A percentile compares a stretch with the other conserved stretches of the same genome.
phyloP scores from a whole-genome alignment of 345 rosid species.

The Salix purpurea region DNA sequence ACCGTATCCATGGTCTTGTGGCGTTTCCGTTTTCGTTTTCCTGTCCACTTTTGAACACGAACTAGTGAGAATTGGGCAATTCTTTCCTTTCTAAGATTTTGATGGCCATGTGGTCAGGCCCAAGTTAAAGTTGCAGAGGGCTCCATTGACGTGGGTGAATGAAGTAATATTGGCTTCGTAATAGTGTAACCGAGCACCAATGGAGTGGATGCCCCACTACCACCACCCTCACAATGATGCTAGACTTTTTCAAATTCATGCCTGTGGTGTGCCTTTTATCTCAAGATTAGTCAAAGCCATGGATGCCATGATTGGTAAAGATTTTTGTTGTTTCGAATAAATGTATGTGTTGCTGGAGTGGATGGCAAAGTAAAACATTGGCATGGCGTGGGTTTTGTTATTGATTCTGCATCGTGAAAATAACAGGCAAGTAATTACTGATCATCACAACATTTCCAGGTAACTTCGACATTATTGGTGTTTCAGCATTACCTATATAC shows the following conservation, averaged over 20 bases:
- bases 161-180: neutral
- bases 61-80: neutral
- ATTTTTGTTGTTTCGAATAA: neutral
- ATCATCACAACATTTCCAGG: neutral
- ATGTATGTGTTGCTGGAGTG: neutral
- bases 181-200: neutral
- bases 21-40: neutral
- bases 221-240: neutral
- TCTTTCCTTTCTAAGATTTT: neutral
- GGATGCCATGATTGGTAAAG: neutral
- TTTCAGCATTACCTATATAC: no score
- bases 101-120: neutral
- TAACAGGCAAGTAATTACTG: neutral
- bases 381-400: neutral
- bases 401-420: neutral
- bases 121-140: neutral
- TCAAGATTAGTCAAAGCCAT: constrained; percentile 9
- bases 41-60: neutral
- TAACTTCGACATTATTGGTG: no score
- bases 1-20: neutral
- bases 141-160: neutral
- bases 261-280: neutral
- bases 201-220: neutral
- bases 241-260: neutral
- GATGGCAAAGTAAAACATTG: constrained; percentile 3